Percentiles rank a stretch among this genome's conserved stretches.
These are phyloP conservation scores for Cutaneotrichosporon dermatis DNA, from an alignment of 1,284 basidiomycete species.

Conservation along the genomic window DNA sequence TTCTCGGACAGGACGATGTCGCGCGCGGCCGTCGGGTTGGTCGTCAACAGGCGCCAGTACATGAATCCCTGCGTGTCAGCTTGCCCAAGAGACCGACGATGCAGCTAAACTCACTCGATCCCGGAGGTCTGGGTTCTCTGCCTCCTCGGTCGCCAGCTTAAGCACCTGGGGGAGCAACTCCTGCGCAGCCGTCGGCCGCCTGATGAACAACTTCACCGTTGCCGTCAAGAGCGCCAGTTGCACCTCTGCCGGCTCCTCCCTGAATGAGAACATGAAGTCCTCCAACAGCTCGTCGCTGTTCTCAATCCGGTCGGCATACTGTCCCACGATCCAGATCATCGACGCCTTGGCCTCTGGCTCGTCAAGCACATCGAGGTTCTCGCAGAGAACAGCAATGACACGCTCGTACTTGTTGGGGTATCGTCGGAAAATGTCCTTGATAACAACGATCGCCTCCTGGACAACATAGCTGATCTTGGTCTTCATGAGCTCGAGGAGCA, in stretches of 20 bases:
- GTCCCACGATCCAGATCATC: slow-evolving; percentile 97
- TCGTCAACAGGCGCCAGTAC: slow-evolving; percentile 97
- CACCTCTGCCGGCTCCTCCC: slow-evolving; percentile 86
- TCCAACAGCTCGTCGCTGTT: slow-evolving; percentile 89
- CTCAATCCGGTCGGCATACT: slow-evolving; percentile 94
- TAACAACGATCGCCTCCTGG: slow-evolving; percentile 95
- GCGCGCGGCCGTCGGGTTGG: slow-evolving; percentile 82
- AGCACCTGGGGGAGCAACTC: slow-evolving; percentile 83
- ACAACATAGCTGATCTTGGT: slow-evolving; percentile 96
- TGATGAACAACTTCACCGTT: slow-evolving; percentile 93
- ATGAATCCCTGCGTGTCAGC: slow-evolving; percentile 64
- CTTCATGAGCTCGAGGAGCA: slow-evolving; percentile 82
- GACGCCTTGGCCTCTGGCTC: slow-evolving; percentile 98
- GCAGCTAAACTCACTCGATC: slow-evolving; percentile 53
- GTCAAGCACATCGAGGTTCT: slow-evolving; percentile 91
- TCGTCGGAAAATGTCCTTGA: slow-evolving; percentile 99
- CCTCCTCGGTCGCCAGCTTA: slow-evolving; percentile 91
- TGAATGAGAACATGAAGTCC: slow-evolving; percentile 86
- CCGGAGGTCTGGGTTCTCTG: slow-evolving; percentile 93
- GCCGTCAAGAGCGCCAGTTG: slow-evolving; percentile 94
- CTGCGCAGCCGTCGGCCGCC: slow-evolving; percentile 87
- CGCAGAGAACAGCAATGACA: slow-evolving; percentile 89
- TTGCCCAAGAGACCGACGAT: too few species aligned
- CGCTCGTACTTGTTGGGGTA: slow-evolving; percentile 98
- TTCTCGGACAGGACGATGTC: slow-evolving; percentile 92